A percentile compares a stretch with the other conserved stretches of the same genome.
Conservation (phyloP, 2,329 filamentous ascomycete genomes). For the Neurospora sp. region DNA sequence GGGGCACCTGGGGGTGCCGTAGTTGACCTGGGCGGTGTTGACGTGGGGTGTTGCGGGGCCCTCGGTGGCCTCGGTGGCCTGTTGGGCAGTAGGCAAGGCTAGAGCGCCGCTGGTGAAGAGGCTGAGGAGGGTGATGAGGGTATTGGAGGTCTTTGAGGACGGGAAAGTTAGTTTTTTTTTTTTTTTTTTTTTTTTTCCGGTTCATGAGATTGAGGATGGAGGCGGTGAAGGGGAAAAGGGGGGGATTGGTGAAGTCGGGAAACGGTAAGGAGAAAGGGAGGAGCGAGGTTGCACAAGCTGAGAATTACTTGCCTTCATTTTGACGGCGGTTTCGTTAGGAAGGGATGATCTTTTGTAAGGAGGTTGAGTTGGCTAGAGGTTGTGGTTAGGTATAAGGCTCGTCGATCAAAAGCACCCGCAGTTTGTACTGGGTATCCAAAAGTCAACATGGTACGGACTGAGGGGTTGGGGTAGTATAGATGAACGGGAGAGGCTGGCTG, state of each 20-base stretch:
- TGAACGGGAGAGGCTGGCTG: neutral
- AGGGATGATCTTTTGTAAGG: no score
- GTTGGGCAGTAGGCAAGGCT: neutral
- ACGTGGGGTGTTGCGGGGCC: neutral
- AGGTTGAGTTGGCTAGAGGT: neutral
- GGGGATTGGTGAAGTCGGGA: neutral
- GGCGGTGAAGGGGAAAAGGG: neutral
- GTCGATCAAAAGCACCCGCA: neutral
- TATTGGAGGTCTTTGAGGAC: neutral
- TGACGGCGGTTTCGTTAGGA: neutral
- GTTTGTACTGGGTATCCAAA: neutral
- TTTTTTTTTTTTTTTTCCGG: no score
- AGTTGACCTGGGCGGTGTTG: neutral
- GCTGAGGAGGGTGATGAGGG: constrained; percentile 4
- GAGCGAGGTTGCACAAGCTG: neutral
- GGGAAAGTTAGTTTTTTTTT: neutral
- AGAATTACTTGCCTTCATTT: neutral
- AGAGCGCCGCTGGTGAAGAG: constrained; percentile 3
- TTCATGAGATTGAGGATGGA: neutral
- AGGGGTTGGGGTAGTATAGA: neutral
- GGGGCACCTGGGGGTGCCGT: constrained; percentile 11
- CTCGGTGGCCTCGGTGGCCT: neutral
- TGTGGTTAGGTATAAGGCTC: neutral
- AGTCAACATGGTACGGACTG: neutral
- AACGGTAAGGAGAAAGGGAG: no score